These are phyloP conservation scores for Pyrenophora tritici-repentis DNA, from an alignment of 2,329 filamentous ascomycete genomes.

Conservation along the genomic window DNA sequence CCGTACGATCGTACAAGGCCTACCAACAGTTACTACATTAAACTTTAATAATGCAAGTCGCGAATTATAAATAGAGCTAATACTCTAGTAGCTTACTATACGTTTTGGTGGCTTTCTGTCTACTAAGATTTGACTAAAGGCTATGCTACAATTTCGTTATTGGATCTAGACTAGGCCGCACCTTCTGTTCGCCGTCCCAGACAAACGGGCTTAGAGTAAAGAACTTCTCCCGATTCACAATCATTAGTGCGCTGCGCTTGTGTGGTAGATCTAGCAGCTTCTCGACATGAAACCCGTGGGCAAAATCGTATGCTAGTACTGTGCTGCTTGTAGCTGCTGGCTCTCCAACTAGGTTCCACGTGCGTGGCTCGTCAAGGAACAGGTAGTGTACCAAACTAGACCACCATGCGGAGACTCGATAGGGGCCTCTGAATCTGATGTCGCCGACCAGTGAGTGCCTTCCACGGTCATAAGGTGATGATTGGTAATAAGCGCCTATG, in stretches of 20 bases:
- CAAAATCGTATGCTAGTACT: conserved; percentile 74
- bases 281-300: conserved; percentile 73
- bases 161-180: conserved; percentile 42
- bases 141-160: conserved; percentile 42
- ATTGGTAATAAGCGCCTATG: conserved; percentile 62
- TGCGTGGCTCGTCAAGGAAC: conserved; percentile 64
- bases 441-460: conserved; percentile 66
- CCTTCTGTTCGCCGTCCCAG: conserved; percentile 45
- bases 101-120: too few relatives aligned
- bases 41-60: too few relatives aligned
- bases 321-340: conserved; percentile 72
- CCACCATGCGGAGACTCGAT: conserved; percentile 64
- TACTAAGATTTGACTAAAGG: too few relatives aligned
- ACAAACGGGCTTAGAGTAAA: conserved; percentile 68
- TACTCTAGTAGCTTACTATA: too few relatives aligned
- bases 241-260: conserved; percentile 71
- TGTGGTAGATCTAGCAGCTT: conserved; percentile 74
- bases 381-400: conserved; percentile 63
- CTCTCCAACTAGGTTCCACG: conserved; percentile 65
- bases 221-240: conserved; percentile 69
- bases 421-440: conserved; percentile 58
- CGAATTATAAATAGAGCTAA: too few relatives aligned
- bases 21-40: too few relatives aligned
- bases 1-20: too few relatives aligned
- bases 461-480: conserved; percentile 62